phyloP scores from a whole-genome alignment of 768 basidiomycete species.

The Tephrocybe sp. region DNA sequence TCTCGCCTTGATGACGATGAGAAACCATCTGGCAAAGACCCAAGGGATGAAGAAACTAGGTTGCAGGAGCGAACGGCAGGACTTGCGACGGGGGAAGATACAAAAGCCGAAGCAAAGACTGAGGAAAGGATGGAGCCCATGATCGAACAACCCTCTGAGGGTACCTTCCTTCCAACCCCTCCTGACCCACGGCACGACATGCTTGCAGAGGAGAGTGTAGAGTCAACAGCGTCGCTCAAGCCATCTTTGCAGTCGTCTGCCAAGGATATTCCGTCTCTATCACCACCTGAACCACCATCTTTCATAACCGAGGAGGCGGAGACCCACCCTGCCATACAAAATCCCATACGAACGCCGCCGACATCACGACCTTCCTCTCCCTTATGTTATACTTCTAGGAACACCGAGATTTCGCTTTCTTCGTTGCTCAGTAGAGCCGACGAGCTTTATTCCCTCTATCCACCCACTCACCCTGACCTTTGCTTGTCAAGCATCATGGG shows the following conservation, averaged over 20 bases:
- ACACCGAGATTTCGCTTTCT: slow-evolving; percentile 33
- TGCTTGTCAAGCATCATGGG: slow-evolving; percentile 64
- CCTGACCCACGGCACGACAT: background rate
- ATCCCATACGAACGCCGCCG: background rate
- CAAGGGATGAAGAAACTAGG: background rate
- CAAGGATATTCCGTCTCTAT: background rate
- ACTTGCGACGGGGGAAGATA: background rate
- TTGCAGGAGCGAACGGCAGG: background rate
- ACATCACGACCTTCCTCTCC: background rate
- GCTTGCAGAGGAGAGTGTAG: background rate
- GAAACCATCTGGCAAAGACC: background rate
- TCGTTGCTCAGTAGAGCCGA: slow-evolving; percentile 57
- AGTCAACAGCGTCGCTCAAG: background rate
- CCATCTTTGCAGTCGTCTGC: background rate
- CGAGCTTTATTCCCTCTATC: slow-evolving; percentile 52
- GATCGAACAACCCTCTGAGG: background rate
- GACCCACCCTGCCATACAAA: background rate
- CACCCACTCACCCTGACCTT: slow-evolving; percentile 57
- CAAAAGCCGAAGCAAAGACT: background rate
- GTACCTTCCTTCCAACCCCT: too few species aligned
- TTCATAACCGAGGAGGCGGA: too few species aligned
- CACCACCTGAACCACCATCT: background rate
- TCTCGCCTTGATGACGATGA: background rate
- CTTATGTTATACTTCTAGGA: background rate
- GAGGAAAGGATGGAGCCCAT: background rate